Evolutionary conservation across 495 filamentous ascomycete species (phyloP), one percentile per base, ranked within the genome.

Genomic region (Aspergillus diversus): DNA sequence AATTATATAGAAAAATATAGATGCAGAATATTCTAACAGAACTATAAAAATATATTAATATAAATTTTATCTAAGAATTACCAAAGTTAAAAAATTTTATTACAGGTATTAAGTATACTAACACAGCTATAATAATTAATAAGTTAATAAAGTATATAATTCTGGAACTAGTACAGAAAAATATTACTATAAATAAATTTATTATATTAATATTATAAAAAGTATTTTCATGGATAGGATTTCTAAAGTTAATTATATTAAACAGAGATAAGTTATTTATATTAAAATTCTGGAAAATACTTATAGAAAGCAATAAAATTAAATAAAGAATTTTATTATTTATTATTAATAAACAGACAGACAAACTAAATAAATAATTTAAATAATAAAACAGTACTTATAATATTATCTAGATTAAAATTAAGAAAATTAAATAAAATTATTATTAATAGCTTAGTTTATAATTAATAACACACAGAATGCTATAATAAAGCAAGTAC

Each of bases 81-180:
- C 3, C 3, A 9, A 43, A 43, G 3, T 57, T 42, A 33, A 63
- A 61, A 56, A 33, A 34, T 51, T 60, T 52, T 55, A 61, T 57
- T 35, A 48, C 48, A 8, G 21, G 47, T 9, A 43, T 43, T 43
- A 43, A 43, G 1, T 43, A 43, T 43, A 43, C 15, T 9, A 43
- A 43, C 1, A 3, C 15, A 43, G 9, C 3, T 33, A 34, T 57
- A 39, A 59, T 42, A 37, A 31, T 49, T 49, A 55, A 33, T 32
- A 43, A 56, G 16, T 35, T 63, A 43, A 62, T 59, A 57, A 63
- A 27, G 8, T 56, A 65, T 42, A 59, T 54, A 60, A 60, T 57
- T 47, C 57, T 39, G 2, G 33, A 43, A 57, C 11, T 43, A 42
- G 31, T 43, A 37, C 5, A n/a, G 31, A 35, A 16, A 39, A 51